phyloP scores from a whole-genome alignment of 805 yeast species.

The Saturnispora hagleri region DNA sequence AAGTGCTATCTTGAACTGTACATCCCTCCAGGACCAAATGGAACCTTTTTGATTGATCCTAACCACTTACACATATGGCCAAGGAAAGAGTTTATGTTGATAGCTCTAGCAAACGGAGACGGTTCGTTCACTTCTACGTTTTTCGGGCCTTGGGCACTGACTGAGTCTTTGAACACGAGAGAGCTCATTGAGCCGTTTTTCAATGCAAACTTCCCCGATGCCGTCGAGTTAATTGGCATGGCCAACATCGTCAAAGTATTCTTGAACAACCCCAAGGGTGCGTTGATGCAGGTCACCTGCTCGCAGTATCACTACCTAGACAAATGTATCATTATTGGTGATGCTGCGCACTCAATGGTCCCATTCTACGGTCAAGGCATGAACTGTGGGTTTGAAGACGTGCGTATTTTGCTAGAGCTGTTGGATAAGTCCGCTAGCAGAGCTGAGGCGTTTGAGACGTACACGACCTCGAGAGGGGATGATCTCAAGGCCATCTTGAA shows the following conservation, averaged over 20 bases:
- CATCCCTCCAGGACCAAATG: slow-evolving; percentile 48
- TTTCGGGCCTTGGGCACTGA: slow-evolving; percentile 69
- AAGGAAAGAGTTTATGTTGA: slow-evolving; percentile 73
- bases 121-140: slow-evolving; percentile 87
- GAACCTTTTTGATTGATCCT: slow-evolving; percentile 47
- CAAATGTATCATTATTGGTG: slow-evolving; percentile 67
- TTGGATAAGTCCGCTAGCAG: slow-evolving; percentile 33
- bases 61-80: slow-evolving; percentile 94
- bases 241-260: slow-evolving; percentile 38
- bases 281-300: slow-evolving; percentile 66
- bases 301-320: slow-evolving; percentile 59
- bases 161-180: slow-evolving; percentile 41
- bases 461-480: slow-evolving; percentile 45
- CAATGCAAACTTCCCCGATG: slow-evolving; percentile 60
- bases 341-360: slow-evolving; percentile 95
- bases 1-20: slow-evolving; percentile 74
- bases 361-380: slow-evolving; percentile 98
- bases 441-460: slow-evolving; percentile 41
- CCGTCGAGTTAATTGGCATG: slow-evolving; percentile 55
- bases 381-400: slow-evolving; percentile 95
- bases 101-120: slow-evolving; percentile 77
- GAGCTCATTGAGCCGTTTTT: slow-evolving; percentile 44
- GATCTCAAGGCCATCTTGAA: slow-evolving; percentile 72
- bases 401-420: slow-evolving; percentile 51
- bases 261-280: slow-evolving; percentile 58